phyloP scores from a whole-genome alignment of 306 rosid species.

The Alnus glutinosa region DNA sequence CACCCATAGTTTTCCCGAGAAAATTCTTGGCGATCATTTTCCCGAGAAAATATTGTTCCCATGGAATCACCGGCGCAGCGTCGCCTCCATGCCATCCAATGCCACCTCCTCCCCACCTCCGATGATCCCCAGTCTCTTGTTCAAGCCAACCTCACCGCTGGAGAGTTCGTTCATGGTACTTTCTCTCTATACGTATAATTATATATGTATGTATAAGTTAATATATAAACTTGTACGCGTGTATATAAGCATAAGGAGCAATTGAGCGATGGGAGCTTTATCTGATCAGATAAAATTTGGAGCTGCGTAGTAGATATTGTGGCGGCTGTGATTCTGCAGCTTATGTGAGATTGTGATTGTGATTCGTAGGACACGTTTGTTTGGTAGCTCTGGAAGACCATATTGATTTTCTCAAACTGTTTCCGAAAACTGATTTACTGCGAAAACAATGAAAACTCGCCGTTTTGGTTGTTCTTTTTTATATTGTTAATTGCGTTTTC shows the following conservation, averaged over 20 bases:
- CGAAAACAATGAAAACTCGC: neutral
- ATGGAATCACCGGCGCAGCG: slow-evolving; percentile 78
- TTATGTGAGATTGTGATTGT: neutral
- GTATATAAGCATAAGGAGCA: neutral
- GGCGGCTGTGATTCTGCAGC: neutral
- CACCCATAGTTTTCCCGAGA: neutral
- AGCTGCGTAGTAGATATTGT: neutral
- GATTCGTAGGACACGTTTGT: neutral
- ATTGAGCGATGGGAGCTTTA: neutral
- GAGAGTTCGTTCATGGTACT: slow-evolving; percentile 69
- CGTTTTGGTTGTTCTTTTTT: neutral
- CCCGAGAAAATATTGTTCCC: neutral
- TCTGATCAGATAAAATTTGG: neutral
- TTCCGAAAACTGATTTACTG: neutral
- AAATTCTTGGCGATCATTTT: neutral
- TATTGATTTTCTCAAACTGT: neutral
- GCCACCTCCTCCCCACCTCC: slow-evolving; percentile 49
- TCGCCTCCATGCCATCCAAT: slow-evolving; percentile 63
- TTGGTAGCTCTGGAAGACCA: neutral
- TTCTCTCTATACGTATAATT: slow-evolving; percentile 7
- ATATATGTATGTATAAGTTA: neutral
- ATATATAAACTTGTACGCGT: neutral
- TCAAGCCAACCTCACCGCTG: slow-evolving; percentile 62
- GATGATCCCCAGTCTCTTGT: slow-evolving; percentile 51
- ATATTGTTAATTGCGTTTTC: neutral